These are phyloP conservation scores for Phoenix roebelenii DNA, from an alignment of 176 grass and related monocot species.

Conservation along the genomic window DNA sequence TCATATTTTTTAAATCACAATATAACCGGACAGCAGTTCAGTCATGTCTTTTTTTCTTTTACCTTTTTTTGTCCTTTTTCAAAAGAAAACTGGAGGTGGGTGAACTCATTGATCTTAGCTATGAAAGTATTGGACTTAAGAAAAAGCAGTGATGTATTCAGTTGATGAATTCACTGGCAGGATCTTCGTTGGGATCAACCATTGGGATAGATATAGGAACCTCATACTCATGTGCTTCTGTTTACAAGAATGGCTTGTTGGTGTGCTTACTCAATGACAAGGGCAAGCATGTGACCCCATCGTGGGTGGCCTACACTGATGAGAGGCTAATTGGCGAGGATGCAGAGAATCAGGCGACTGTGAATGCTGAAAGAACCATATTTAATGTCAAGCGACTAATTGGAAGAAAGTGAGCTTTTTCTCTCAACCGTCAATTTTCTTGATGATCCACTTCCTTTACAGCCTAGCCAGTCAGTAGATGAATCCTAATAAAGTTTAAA, in stretches of 20 bases:
- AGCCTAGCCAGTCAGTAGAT: no score
- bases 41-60: no score
- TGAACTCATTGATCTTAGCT: no score
- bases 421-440: not conserved
- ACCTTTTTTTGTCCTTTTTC: no score
- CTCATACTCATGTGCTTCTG: conserved; percentile 49
- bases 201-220: conserved; percentile 67
- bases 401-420: conserved; percentile 40
- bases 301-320: conserved; percentile 54
- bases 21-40: no score
- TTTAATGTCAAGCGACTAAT: conserved; percentile 77
- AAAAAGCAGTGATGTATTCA: no score
- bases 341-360: conserved; percentile 61
- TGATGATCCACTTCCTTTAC: not conserved
- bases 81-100: no score
- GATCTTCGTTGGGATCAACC: conserved; percentile 26
- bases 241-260: conserved; percentile 56
- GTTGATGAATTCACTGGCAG: no score
- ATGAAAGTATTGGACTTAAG: no score
- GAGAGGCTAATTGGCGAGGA: conserved; percentile 70
- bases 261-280: conserved; percentile 67
- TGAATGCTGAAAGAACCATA: conserved; percentile 59
- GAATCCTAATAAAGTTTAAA: not conserved
- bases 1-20: no score
- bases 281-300: conserved; percentile 68